Evolutionary conservation across 768 basidiomycete genomes (phyloP), one percentile per base, ranked within the genome.

Genomic region (Boletus insuetus): DNA sequence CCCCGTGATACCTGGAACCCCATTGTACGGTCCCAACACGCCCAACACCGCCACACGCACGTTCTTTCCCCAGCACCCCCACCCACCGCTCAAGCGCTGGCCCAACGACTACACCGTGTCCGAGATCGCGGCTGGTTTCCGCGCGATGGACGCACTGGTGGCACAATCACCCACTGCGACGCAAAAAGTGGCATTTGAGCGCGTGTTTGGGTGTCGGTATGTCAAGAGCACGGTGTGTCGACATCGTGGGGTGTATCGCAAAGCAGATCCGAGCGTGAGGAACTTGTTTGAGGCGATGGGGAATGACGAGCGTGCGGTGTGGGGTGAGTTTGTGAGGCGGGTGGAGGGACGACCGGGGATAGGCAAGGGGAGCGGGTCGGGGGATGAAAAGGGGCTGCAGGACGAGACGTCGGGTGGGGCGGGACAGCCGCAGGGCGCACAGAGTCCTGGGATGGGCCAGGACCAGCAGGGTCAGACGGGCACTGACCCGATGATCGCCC

Each of bases 171-270:
- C 77, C 70, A 58, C 74, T 68, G 74, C 82, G 61, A 87, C 84
- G 4, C 86, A 87, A 61, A 81, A 80, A n/a, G 72, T 73, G 2
- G 84, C 86, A 7, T 88, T 88, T 54, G 84, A 87, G 65, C 82
- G 82, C 41, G 82, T 87, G 38, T 89, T 89, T 67, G 82, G 83
- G 34, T 82, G 79, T 59, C 77, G 84, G 31, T 88, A 88, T 63
- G 85, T 88, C 34, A 88, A 88, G 70, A 84, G 82, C 63, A 88
- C 86, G 0, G 83, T 88, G 16, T 86, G 86, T 65, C 79, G 86
- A 13, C 86, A 87, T 61, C 78, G 85, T n/a, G 82, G 82, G 0
- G 79, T 86, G 41, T 87, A 86, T 80, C 75, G 81, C 53, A 79
- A 81, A 57, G 84, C 86, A 3, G 77, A 77, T 31, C 67, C 69